phyloP scores from a whole-genome alignment of 2,329 filamentous ascomycete genomes.

The Neonectria ditissima region DNA sequence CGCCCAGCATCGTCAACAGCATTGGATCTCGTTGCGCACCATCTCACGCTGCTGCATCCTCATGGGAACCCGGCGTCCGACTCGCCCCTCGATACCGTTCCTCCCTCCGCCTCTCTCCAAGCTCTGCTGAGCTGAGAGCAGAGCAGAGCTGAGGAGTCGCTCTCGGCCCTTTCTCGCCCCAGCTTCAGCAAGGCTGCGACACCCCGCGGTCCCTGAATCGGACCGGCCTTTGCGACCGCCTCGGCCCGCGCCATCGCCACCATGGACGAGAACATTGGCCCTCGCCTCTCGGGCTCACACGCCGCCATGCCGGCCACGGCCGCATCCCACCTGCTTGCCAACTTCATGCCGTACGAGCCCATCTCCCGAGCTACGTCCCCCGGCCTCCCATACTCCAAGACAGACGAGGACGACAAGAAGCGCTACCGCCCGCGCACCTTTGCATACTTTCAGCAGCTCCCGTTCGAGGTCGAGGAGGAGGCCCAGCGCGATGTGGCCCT shows the following conservation, averaged over 20 bases:
- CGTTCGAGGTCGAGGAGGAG: conserved; percentile 88
- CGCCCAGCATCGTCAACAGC: conserved; percentile 2
- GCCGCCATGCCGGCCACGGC: conserved; percentile 49
- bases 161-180: conserved; percentile 30
- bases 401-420: conserved; percentile 66
- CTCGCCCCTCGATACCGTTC: conserved; percentile 35
- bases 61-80: conserved; percentile 36
- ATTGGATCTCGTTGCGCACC: conserved; percentile 1
- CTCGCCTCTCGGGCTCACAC: conserved; percentile 47
- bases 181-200: conserved; percentile 31
- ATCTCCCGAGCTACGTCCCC: conserved; percentile 90
- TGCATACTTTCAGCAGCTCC: conserved; percentile 90
- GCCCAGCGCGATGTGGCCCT: conserved; percentile 81
- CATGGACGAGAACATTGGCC: conserved; percentile 56
- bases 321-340: conserved; percentile 48
- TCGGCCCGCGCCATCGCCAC: conserved; percentile 26
- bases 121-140: conserved; percentile 35
- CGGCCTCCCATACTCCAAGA: conserved; percentile 68
- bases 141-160: conserved; percentile 22
- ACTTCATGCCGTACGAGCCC: conserved; percentile 68
- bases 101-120: conserved; percentile 9
- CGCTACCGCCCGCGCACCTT: conserved; percentile 90
- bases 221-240: conserved; percentile 26
- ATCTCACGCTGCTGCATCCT: conserved; percentile 6
- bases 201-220: conserved; percentile 21